phyloP scores from a whole-genome alignment of 331 rosid genomes.

The Malus hybrid region DNA sequence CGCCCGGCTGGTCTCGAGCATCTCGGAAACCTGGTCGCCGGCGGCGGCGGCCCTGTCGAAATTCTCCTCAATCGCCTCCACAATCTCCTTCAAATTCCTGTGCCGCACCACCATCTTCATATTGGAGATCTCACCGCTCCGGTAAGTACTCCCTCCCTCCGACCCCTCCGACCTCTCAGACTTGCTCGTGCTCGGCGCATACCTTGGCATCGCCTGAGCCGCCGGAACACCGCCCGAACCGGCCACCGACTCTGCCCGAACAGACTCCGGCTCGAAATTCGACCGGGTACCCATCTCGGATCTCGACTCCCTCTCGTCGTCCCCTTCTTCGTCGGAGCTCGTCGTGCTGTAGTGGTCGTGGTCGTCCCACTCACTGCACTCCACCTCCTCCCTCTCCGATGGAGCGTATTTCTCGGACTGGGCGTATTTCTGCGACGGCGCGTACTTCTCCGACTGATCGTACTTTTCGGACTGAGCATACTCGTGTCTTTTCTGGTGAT shows the following conservation, averaged over 20 bases:
- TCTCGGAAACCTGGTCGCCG: constrained; percentile 74
- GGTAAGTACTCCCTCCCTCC: constrained; percentile 24
- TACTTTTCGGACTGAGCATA: not conserved
- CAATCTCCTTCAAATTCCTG: constrained; percentile 79
- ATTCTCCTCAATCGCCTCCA: constrained; percentile 65
- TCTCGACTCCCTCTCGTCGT: constrained; percentile 46
- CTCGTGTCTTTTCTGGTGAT: constrained; percentile 30
- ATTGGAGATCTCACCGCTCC: constrained; percentile 49
- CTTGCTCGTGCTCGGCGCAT: constrained; percentile 20
- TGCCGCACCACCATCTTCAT: constrained; percentile 90
- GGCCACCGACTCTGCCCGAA: constrained; percentile 20
- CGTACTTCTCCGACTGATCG: not conserved
- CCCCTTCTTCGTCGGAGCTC: constrained; percentile 47
- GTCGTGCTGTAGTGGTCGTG: constrained; percentile 61
- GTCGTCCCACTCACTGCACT: constrained; percentile 96
- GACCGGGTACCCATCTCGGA: constrained; percentile 63
- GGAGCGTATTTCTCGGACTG: constrained; percentile 32
- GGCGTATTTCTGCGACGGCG: not conserved
- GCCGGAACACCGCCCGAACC: constrained; percentile 22
- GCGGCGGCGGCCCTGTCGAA: constrained; percentile 74
- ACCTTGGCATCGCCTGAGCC: constrained; percentile 6
- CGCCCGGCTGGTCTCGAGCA: constrained; percentile 75
- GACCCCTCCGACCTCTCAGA: constrained; percentile 47
- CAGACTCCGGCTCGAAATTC: constrained; percentile 45
- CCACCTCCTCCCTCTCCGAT: constrained; percentile 80